A percentile compares a stretch with the other conserved stretches of the same genome.
phyloP scores from a whole-genome alignment of 176 grass and related monocot genomes.

The barley (Hordeum vulgare) region DNA sequence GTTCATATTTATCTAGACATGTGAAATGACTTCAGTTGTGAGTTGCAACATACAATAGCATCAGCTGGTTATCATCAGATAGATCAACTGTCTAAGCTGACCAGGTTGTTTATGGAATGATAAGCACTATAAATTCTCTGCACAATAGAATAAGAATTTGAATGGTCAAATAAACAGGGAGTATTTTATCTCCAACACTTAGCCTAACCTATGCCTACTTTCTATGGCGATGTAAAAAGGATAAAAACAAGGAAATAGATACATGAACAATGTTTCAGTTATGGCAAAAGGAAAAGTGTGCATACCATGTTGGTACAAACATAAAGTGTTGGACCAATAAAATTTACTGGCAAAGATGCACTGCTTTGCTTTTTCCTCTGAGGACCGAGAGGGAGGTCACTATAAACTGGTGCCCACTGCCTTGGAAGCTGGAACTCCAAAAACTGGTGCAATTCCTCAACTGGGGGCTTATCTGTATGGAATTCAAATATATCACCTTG shows the following conservation, averaged over 20 bases:
- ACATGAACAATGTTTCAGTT: not conserved
- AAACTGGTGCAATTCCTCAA: constrained; percentile 92
- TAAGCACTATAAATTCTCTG: not conserved
- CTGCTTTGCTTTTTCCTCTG: constrained; percentile 75
- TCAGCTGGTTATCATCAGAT: not conserved
- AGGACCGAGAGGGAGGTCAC: constrained; percentile 86
- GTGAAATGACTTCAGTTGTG: not conserved
- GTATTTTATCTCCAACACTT: not conserved
- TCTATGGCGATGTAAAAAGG: not conserved
- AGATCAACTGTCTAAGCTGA: not conserved
- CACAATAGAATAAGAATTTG: not conserved
- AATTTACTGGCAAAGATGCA: constrained; percentile 78
- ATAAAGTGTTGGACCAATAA: constrained; percentile 91
- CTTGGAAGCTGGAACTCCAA: constrained; percentile 96
- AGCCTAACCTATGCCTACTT: not conserved
- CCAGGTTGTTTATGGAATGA: not conserved
- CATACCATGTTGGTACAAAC: constrained; percentile 91
- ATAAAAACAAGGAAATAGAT: no score
- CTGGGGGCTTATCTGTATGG: constrained; percentile 77
- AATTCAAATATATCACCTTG: constrained; percentile 19
- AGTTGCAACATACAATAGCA: not conserved
- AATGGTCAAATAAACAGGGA: not conserved
- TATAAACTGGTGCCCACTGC: constrained; percentile 95
- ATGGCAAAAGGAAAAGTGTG: not conserved
- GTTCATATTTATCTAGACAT: not conserved